These are phyloP conservation scores for Populus alba DNA, from an alignment of 345 rosid genomes.

Conservation along the genomic window DNA sequence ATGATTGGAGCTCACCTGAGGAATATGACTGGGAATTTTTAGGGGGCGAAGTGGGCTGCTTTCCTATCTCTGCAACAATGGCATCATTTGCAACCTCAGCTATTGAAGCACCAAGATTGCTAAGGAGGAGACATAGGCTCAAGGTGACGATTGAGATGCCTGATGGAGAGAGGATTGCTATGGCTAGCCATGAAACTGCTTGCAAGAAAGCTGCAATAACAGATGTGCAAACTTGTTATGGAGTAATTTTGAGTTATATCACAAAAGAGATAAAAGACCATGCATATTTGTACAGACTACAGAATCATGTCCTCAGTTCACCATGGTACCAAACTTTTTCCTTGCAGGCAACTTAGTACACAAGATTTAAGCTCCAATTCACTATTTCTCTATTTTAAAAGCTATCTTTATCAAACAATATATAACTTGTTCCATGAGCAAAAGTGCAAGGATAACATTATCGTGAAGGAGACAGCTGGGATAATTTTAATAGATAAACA, in stretches of 20 bases:
- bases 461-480: neutral
- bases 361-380: neutral
- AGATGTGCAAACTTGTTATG: neutral
- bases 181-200: slow-evolving; percentile 76
- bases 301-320: neutral
- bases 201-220: slow-evolving; percentile 71
- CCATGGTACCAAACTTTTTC: neutral
- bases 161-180: slow-evolving; percentile 58
- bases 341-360: neutral
- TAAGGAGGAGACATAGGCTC: slow-evolving; percentile 60
- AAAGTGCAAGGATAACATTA: neutral
- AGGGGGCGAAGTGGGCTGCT: slow-evolving; percentile 29
- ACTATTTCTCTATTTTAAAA: neutral
- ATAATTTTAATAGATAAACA: neutral
- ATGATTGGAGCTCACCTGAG: slow-evolving; percentile 70
- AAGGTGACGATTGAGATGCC: slow-evolving; percentile 51
- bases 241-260: neutral
- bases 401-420: neutral
- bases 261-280: neutral
- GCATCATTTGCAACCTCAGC: slow-evolving; percentile 96
- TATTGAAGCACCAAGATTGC: slow-evolving; percentile 86
- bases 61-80: slow-evolving; percentile 74
- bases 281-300: neutral
- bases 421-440: neutral
- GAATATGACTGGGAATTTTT: slow-evolving; percentile 39